Percentiles rank a stretch among this genome's conserved stretches.
These are phyloP conservation scores for Pneumocystis oryctolagi DNA, from an alignment of 1,139 yeast genomes.

Conservation along the genomic window DNA sequence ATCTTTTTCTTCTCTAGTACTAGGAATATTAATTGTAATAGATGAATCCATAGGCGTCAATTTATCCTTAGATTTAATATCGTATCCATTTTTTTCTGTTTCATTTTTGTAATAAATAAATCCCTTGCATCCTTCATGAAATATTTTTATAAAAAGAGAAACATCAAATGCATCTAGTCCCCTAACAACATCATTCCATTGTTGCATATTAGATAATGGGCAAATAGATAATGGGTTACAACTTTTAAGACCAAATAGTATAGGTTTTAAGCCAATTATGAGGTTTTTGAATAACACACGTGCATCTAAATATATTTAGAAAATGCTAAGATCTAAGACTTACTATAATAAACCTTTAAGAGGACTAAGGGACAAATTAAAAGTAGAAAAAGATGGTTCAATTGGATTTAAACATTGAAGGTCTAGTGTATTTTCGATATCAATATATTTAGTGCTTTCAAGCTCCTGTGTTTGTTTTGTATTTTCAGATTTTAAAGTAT, in stretches of 20 bases:
- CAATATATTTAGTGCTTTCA: background rate
- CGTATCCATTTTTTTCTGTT: conserved; percentile 25
- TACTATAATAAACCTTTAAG: background rate
- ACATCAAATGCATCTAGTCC: conserved; percentile 73
- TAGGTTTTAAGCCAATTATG: conserved; percentile 79
- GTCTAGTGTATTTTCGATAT: background rate
- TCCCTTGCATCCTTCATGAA: conserved; percentile 74
- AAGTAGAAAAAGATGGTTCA: background rate
- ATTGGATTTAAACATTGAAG: background rate
- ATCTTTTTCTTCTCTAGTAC: conserved; percentile 87
- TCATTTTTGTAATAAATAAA: conserved; percentile 51
- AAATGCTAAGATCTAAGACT: conserved; percentile 18
- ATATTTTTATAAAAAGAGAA: conserved; percentile 54
- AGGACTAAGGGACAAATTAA: background rate
- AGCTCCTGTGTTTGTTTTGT: background rate
- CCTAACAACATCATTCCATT: conserved; percentile 83
- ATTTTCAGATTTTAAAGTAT: background rate
- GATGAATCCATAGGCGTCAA: conserved; percentile 25
- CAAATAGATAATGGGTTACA: conserved; percentile 77
- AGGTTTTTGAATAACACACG: conserved; percentile 74
- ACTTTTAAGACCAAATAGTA: conserved; percentile 74
- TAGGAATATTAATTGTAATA: conserved; percentile 19
- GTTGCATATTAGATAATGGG: conserved; percentile 46
- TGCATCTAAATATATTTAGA: conserved; percentile 60
- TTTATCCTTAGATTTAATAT: conserved; percentile 21